Conservation (phyloP, 192 early-diverging fungal species). For the Phycomyces blakesleeanus region DNA sequence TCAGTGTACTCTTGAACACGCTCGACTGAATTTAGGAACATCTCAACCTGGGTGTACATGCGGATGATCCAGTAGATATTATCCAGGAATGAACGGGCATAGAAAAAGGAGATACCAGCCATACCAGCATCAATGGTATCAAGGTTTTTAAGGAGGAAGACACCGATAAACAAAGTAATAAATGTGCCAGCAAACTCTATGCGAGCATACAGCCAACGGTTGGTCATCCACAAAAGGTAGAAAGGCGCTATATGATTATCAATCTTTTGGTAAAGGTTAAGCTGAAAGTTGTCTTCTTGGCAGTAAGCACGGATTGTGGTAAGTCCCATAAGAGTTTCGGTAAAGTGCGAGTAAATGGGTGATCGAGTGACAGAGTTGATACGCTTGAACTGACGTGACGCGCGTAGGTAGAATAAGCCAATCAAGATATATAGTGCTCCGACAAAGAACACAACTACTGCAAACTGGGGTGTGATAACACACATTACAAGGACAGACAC, state of each 20-base stretch:
- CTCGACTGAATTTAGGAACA: conserved; percentile 88
- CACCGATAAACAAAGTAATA: conserved; percentile 65
- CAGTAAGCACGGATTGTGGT: conserved; percentile 88
- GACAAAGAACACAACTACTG: conserved; percentile 59
- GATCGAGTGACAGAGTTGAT: conserved; percentile 72
- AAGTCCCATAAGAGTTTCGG: conserved; percentile 73
- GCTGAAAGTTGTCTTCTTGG: conserved; percentile 59
- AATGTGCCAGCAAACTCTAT: conserved; percentile 75
- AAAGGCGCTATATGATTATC: conserved; percentile 83
- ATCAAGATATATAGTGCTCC: conserved; percentile 56
- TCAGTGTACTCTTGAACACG: conserved; percentile 80
- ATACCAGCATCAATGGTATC: conserved; percentile 72
- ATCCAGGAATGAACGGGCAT: conserved; percentile 80
- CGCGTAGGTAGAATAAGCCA: conserved; percentile 66
- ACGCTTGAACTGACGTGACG: conserved; percentile 87
- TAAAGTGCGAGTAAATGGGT: conserved; percentile 79
- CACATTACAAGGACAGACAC: conserved; percentile 63
- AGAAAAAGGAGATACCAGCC: conserved; percentile 83
- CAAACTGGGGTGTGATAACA: conserved; percentile 66
- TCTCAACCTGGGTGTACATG: conserved; percentile 76
- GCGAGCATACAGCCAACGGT: conserved; percentile 85
- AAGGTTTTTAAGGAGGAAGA: conserved; percentile 56
- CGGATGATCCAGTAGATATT: conserved; percentile 81
- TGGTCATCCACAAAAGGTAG: conserved; percentile 81
- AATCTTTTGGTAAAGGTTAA: conserved; percentile 52